These are phyloP conservation scores for Zymoseptoria tritici DNA, from an alignment of 2,329 filamentous ascomycete genomes.

Conservation along the genomic window DNA sequence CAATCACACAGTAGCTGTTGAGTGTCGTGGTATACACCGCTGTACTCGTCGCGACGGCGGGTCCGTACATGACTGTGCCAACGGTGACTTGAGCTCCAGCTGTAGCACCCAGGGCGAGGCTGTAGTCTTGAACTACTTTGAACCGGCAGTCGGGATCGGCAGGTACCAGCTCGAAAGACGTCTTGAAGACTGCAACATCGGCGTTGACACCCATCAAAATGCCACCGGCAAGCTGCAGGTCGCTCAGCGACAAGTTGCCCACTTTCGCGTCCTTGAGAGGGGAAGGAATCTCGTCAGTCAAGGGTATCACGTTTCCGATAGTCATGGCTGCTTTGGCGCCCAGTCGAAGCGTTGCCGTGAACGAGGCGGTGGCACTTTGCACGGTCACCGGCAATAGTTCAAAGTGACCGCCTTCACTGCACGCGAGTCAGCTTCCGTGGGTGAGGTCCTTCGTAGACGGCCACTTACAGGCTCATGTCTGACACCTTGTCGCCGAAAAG, in stretches of 20 bases:
- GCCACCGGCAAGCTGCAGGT: slow-evolving; percentile 32
- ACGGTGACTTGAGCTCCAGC: slow-evolving; percentile 48
- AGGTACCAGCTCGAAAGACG: slow-evolving; percentile 41
- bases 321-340: slow-evolving; percentile 38
- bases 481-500: slow-evolving; percentile 47
- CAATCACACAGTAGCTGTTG: slow-evolving; percentile 36
- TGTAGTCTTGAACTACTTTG: slow-evolving; percentile 43
- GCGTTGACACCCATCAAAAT: slow-evolving; percentile 45
- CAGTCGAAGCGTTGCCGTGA: slow-evolving; percentile 44
- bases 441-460: neutral
- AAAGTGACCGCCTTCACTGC: slow-evolving; percentile 46
- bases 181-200: slow-evolving; percentile 31
- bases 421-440: no score
- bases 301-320: neutral
- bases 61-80: slow-evolving; percentile 42
- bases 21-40: slow-evolving; percentile 50
- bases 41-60: slow-evolving; percentile 33
- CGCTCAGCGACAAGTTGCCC: neutral
- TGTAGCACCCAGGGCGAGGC: slow-evolving; percentile 46
- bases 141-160: slow-evolving; percentile 38
- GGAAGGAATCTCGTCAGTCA: no score
- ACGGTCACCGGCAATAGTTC: slow-evolving; percentile 51
- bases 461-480: slow-evolving; percentile 43
- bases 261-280: no score
- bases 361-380: slow-evolving; percentile 36